Evolutionary conservation across 306 rosid genomes (phyloP).

Genomic region (Pyrus communis): DNA sequence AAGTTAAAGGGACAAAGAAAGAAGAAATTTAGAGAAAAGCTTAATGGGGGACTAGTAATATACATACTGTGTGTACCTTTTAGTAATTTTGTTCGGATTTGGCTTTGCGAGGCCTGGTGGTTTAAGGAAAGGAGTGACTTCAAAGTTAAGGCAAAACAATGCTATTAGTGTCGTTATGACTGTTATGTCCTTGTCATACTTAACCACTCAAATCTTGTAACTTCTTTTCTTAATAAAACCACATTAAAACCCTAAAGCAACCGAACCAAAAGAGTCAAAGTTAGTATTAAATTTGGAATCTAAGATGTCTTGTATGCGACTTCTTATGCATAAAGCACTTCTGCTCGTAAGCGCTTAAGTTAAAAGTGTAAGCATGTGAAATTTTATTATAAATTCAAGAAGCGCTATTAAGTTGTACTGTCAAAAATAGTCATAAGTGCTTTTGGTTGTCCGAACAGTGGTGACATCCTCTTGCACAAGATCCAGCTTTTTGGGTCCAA

Average conservation of each 20-base stretch:
- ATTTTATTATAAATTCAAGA: background rate
- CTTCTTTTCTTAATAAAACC: too few relatives aligned
- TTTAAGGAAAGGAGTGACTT: background rate
- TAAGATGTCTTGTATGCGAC: too few relatives aligned
- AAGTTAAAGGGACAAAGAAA: background rate
- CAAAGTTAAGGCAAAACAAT: background rate
- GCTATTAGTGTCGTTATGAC: background rate
- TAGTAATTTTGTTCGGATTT: background rate
- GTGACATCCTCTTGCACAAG: constrained; percentile 47
- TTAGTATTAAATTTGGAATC: too few relatives aligned
- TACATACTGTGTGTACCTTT: background rate
- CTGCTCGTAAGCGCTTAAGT: background rate
- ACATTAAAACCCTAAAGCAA: too few relatives aligned
- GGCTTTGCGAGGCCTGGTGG: background rate
- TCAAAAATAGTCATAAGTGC: too few relatives aligned
- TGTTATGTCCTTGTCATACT: background rate
- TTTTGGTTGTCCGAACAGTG: constrained; percentile 34
- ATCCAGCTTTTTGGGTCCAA: constrained; percentile 43
- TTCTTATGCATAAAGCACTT: background rate
- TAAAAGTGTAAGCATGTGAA: background rate
- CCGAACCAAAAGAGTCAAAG: too few relatives aligned
- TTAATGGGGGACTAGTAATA: background rate
- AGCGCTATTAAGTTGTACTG: too few relatives aligned
- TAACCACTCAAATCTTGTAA: background rate
- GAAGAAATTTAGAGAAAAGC: background rate